Evolutionary conservation across 192 early-diverging fungal genomes (phyloP), one percentile per base, ranked within the genome.

Genomic region (Coemansia aciculifera): DNA sequence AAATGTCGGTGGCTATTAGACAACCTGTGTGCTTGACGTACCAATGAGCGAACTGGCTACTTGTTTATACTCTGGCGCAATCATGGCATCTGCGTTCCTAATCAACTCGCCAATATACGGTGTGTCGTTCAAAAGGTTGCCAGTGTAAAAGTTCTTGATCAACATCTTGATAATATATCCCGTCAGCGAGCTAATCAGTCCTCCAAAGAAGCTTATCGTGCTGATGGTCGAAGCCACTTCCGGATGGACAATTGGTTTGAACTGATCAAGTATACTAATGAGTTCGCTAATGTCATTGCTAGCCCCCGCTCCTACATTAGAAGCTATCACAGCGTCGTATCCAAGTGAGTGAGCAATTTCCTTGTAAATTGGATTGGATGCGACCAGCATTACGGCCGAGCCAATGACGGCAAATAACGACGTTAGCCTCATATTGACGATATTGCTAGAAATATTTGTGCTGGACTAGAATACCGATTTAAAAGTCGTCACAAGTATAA

Each of bases 91-190:
- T 19, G 70, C 78, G 3, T 59, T 65, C 19, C 73, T 59, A 36
- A 81, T 81, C 37, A 81, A 64, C 70, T 81, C 73, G 59, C 78
- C 78, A 27, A 81, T 69, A 40, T 75, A 81, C 15, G 78, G 78
- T 17, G 73, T 81, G 56, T 81, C 60, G 44, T 81, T 75, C 11
- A 74, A 69, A 21, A 75, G 39, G 51, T 60, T 56, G 62, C 78
- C 67, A 61, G 42, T 73, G 24, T 72, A 81, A n/a, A 75, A 27
- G 27, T 54, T 69, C 11, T 32, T 43, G 15, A 81, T 67, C 4
- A 59, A 69, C 12, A 60, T 27, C 46, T 69, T 76, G 48, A 72
- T 23, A 1, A 67, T 60, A 42, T 39, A 81, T 2, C 79, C 71
- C 3, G 65, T 64, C 17, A 81, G 37, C 9, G 70, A 62, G 65